Base-by-base conservation (phyloP, 1,139 yeast species). In the Candida frijolesensis region DNA sequence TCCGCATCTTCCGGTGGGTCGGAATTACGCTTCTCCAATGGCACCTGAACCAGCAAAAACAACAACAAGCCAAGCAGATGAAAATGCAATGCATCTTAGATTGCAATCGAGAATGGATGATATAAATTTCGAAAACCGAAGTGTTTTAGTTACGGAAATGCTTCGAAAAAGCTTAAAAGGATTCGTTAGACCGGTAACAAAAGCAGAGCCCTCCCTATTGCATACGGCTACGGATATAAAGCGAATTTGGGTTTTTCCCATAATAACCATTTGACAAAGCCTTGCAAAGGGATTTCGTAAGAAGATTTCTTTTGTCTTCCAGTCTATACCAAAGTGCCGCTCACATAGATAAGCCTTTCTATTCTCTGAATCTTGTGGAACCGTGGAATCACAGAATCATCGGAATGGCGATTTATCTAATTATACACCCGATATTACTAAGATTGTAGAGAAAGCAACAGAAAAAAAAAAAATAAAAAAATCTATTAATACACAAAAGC, bases 351-450 rank as follows among this genome's bases (percentile, higher is more conserved):
- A 11, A 32, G 6, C 34, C 34, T 32, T 32, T 10, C 15, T 11
- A 6, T 25, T 25, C 29, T 25, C 8, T 25, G 10, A 34, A 34
- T 34, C 38, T 34, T 3, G 19, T 34, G 38, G 19, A 30, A 30
- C 14, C 14, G 6, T 12, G 3, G 34, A 16, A 34, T 15, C 38
- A 7, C 10, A 8, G 29, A 25, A 25, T 25, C 29, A 8, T 8
- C 29, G 8, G 10, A 25, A 25, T 2, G 7, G 8, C 2, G 14
- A 22, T n/a, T 11, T 14, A 38, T 19, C 16, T 38, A 38, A 38
- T 38, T 19, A 38, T 38, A 11, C 9, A 11, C 18, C 42, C 42
- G 42, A 38, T 38, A 38, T 38, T 38, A 38, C 30, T 38, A 38
- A 38, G 30, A 33, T 33, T 33, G 38, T n/a, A 34, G 38, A 34